Conservation (phyloP, 140 eudicot species). For the Flaveria floridana region DNA sequence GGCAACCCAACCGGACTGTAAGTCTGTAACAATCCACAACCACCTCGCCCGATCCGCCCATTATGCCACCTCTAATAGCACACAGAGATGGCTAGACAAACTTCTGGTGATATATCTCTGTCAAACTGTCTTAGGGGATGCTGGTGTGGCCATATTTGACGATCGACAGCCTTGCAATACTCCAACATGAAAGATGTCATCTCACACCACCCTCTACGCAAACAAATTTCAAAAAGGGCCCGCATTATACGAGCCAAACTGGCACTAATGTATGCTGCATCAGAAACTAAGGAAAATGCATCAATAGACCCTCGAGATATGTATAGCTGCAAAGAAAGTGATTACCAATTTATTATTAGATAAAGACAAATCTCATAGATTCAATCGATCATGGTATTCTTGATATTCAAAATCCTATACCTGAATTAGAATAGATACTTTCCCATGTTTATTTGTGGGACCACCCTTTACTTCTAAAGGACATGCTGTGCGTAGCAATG, state of each 20-base stretch:
- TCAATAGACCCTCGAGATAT: slow-evolving; percentile 91
- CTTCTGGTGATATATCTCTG: slow-evolving; percentile 83
- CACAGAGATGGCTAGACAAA: slow-evolving; percentile 35
- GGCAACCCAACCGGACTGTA: too few relatives aligned
- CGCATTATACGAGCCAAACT: slow-evolving; percentile 98
- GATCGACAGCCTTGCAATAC: slow-evolving; percentile 98
- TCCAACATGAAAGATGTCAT: slow-evolving; percentile 95
- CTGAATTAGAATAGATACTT: slow-evolving; percentile 97
- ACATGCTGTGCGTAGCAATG: slow-evolving; percentile 64
- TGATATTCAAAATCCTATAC: slow-evolving; percentile 36
- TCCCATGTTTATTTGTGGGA: slow-evolving; percentile 87
- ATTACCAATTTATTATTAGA: slow-evolving; percentile 27
- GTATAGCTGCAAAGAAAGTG: slow-evolving; percentile 54
- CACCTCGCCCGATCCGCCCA: background rate
- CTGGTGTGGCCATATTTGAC: slow-evolving; percentile 98
- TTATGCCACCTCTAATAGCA: slow-evolving; percentile 3
- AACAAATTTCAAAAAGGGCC: slow-evolving; percentile 91
- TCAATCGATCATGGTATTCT: slow-evolving; percentile 12
- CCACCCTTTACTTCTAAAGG: slow-evolving; percentile 98
- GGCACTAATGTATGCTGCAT: slow-evolving; percentile 94
- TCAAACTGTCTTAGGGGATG: slow-evolving; percentile 97
- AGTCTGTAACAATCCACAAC: too few relatives aligned
- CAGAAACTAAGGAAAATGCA: slow-evolving; percentile 81
- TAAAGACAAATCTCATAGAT: slow-evolving; percentile 7
- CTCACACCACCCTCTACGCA: slow-evolving; percentile 99